Evolutionary conservation across 495 filamentous ascomycete species (phyloP), one percentile per base, ranked within the genome.

Genomic region (Penicillium egyptiacum): DNA sequence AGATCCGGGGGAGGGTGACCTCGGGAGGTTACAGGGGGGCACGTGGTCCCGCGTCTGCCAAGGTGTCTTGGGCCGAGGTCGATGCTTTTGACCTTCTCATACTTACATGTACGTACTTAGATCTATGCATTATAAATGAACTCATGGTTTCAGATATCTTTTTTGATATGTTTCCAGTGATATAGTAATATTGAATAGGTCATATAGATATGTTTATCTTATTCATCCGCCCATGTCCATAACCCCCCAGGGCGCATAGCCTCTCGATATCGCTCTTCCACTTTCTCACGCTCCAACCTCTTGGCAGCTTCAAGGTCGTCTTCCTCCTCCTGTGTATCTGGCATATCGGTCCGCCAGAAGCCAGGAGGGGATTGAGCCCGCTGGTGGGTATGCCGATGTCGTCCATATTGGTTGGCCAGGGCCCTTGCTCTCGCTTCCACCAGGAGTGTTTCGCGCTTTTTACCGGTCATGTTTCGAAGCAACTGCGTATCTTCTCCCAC

Each of bases 301-400:
- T 75, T 70, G 7, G 86, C 88, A 63, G 84, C 83, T 65, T 80
- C 76, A 46, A 80, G 82, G 58, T 90, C 83, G 54, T 76, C 67
- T 63, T 79, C 75, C 12, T 84, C 65, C 68, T 96, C 90, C 67
- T 96, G 92, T 7, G 92, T 96, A 41, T 69, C 81, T 11, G 93
- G 92, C 72, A 97, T 91, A 55, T 93, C 92, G 25, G 85, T 80
- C 58, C 91, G 80, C 94, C 94, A 98, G 64, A 88, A 96, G 1
- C 92, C 92, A 16, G 90, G 89, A 3, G 94, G 93, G 12, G 87
- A 88, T 31, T 71, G 74, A 23, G 79, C 71, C 26, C 92, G 81
- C 55, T 83, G 82, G 67, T 87, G 92, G 30, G 83, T 79, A 58
- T 95, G 84, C 39, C 87, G 77, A 73, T 96, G 94, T 67, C 75